Evolutionary conservation across 2,329 filamentous ascomycete genomes (phyloP).

Genomic region (Cladorrhinum sp.): DNA sequence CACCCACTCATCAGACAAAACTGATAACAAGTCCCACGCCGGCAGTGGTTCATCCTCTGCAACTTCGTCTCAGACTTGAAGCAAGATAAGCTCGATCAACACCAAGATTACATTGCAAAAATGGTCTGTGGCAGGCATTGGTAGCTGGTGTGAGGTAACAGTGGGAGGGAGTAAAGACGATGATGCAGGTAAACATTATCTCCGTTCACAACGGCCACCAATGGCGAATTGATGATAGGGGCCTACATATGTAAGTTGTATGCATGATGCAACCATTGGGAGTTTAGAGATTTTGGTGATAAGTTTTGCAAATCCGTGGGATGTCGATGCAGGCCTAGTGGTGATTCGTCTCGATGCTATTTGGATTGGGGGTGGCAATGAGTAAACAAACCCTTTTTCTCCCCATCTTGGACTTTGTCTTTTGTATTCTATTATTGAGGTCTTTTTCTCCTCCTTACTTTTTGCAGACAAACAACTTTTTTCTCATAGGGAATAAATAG

Average conservation of each 20-base stretch:
- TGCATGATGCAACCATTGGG: background rate
- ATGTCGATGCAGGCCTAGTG: background rate
- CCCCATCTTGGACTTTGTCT: background rate
- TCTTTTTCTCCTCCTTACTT: background rate
- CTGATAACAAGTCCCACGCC: too few species aligned
- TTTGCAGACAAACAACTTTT: background rate
- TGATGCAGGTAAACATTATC: background rate
- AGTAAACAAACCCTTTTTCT: background rate
- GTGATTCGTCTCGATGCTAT: background rate
- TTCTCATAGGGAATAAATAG: background rate
- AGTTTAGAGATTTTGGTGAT: background rate
- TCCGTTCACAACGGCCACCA: background rate
- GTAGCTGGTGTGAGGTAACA: background rate
- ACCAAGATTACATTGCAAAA: too few species aligned
- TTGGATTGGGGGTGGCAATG: background rate
- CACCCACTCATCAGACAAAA: too few species aligned
- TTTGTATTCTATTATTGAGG: background rate
- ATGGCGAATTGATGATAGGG: background rate
- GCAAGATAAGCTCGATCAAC: too few species aligned
- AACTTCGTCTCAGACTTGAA: too few species aligned
- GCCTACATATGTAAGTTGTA: background rate
- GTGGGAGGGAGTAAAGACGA: background rate
- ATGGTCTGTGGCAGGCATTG: too few species aligned
- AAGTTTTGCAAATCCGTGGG: background rate
- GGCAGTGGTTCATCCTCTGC: too few species aligned